Conservation (phyloP, 2,329 filamentous ascomycete species). For the Zymoseptoria pseudotritici region DNA sequence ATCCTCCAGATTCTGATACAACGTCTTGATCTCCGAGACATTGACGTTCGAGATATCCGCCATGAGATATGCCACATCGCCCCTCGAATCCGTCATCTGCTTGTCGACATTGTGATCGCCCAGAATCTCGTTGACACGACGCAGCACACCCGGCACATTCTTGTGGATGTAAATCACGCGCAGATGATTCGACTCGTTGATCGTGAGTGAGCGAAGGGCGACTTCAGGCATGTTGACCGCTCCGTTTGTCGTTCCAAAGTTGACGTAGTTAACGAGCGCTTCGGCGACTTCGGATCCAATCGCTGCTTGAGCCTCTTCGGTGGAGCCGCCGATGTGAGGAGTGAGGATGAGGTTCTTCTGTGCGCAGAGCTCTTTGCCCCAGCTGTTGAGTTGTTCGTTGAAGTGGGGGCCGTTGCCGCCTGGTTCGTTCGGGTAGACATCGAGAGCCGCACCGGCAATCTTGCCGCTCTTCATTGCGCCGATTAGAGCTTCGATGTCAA, state of each 20-base stretch:
- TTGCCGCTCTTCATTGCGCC: slow-evolving; percentile 79
- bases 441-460: slow-evolving; percentile 87
- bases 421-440: slow-evolving; percentile 92
- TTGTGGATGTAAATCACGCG: slow-evolving; percentile 95
- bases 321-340: slow-evolving; percentile 94
- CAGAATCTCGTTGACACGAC: slow-evolving; percentile 90
- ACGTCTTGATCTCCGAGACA: slow-evolving; percentile 71
- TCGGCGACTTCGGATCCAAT: slow-evolving; percentile 91
- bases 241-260: slow-evolving; percentile 83
- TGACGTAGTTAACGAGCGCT: slow-evolving; percentile 87
- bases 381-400: slow-evolving; percentile 71
- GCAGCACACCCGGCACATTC: slow-evolving; percentile 90
- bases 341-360: slow-evolving; percentile 92
- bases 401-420: slow-evolving; percentile 94
- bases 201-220: slow-evolving; percentile 76
- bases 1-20: slow-evolving; percentile 74
- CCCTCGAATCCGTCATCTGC: slow-evolving; percentile 93
- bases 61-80: slow-evolving; percentile 94
- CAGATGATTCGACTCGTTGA: slow-evolving; percentile 82
- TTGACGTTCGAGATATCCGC: slow-evolving; percentile 89
- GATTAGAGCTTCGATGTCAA: slow-evolving; percentile 88
- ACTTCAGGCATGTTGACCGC: slow-evolving; percentile 98
- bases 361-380: slow-evolving; percentile 75
- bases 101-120: slow-evolving; percentile 97
- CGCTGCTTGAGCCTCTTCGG: slow-evolving; percentile 91